Base-by-base conservation (phyloP, 805 yeast genomes). In the Yueomyces sinensis region DNA sequence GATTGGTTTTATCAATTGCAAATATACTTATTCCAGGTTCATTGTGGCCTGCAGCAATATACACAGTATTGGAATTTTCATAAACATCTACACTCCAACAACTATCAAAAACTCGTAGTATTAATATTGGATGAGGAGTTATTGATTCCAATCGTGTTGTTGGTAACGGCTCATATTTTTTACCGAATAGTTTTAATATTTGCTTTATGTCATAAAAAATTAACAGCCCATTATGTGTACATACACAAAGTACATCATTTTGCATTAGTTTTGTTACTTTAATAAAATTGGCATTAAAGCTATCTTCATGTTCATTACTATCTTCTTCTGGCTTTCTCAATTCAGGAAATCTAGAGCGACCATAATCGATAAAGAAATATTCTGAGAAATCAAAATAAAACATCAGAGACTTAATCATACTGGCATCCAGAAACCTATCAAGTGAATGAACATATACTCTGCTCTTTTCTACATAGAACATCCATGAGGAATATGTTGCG, bases 191-290 rank as follows among this genome's bases (percentile, higher is more conserved):
- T 13, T 45, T 42, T 15, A 58, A 32, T 0, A 72, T 40, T 3
- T 49, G 45, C 4, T 49, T 51, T 2, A 64, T 37, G 34, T 61
- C 49, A 45, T 44, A 62, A 0, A 76, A 38, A 32, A 68, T 38
- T 0, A 65, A 59, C 5, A 67, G 43, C 0, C 83, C 83, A 48
- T 72, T 74, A 46, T 76, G 83, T 13, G 61, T 43, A 31, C 77
- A 71, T 3, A 62, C 62, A 1, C 61, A 65, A 5, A 80, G 37
- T 0, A 69, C 66, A 35, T 67, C 70, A 14, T 47, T 44, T 1
- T 54, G 61, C 17, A 53, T 40, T 38, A 73, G 61, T 17, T 36
- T 42, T 1, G 52, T 55, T 6, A 59, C 41, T 34, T 63, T 69
- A 30, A 77, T 33, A 42, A 49, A 67, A 42, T 78, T 78, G 17